Evolutionary conservation across 1,139 yeast species (phyloP), one percentile per base, ranked within the genome.

Genomic region (Arxiozyma slooffiae): DNA sequence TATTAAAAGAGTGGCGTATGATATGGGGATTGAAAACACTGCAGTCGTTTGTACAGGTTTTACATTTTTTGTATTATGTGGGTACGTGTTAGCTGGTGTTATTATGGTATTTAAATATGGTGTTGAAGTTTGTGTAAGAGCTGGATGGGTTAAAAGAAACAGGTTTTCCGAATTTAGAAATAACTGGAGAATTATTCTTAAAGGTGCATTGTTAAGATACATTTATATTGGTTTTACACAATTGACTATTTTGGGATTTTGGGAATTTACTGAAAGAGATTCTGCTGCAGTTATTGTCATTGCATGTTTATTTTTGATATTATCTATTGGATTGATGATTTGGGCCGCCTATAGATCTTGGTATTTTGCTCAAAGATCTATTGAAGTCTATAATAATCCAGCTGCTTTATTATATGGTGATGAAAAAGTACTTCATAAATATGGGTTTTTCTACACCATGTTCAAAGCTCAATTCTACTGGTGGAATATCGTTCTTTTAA

Each of bases 401-500:
- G 94, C 94, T 38, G 90, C 90, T 36, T 67, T 82, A 49, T 71
- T 85, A 47, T 85, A 85, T 61, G 92, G 94, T 57, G 84, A 85
- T 58, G 71, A 78, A 46, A 72, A 70, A 43, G 73, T 85, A 43
- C 74, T 85, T 61, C 75, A 80, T 67, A 82, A 81, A 62, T 85
- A 79, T 62, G 94, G 94, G 0, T 85, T 81, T 67, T 78, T 85
- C 60, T 85, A 85, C 67, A 84, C 92, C n/a, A 84, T 84, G 88
- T 84, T 82, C 63, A 77, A 77, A 57, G 92, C 94, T 9, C 72
- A 72, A 16, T 81, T 77, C 57, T 85, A 83, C 64, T 85, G 88
- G 86, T 85, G 86, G 76, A 85, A 88, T 50, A 67, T 74, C 22
- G 80, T 82, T 11, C 62, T 82, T 41, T 58, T 83, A 42, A 63